Evolutionary conservation across 768 basidiomycete genomes (phyloP).

Genomic region (Pisolithus albus): DNA sequence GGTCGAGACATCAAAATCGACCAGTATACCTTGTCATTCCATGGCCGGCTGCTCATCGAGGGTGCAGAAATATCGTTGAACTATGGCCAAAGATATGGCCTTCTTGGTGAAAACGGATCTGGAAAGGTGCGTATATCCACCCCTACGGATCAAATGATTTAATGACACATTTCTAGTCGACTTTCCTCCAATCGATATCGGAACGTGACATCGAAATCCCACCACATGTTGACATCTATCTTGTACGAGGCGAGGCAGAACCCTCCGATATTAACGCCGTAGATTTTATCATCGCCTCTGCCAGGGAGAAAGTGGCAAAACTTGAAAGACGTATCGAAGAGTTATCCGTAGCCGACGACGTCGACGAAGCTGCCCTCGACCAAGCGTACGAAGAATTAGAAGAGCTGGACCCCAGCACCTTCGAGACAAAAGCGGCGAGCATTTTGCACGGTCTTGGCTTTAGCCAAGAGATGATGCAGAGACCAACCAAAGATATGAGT

Average conservation of each 20-base stretch:
- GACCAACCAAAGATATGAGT: conserved; percentile 96
- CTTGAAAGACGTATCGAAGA: conserved; percentile 94
- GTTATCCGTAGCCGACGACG: conserved; percentile 78
- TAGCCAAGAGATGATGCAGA: conserved; percentile 84
- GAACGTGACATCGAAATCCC: conserved; percentile 95
- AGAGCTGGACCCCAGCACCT: conserved; percentile 91
- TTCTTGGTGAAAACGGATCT: conserved; percentile 96
- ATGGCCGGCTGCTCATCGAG: conserved; percentile 79
- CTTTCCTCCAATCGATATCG: conserved; percentile 91
- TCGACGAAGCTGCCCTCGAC: conserved; percentile 86
- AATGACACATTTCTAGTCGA: conserved; percentile 51
- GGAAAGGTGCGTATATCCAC: conserved; percentile 68
- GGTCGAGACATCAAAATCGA: conserved; percentile 97
- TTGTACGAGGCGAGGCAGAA: conserved; percentile 93
- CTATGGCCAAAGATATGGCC: conserved; percentile 90
- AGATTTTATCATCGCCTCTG: conserved; percentile 92
- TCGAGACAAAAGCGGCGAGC: conserved; percentile 91
- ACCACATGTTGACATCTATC: conserved; percentile 93
- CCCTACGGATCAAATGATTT: conserved; percentile 1
- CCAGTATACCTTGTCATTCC: conserved; percentile 92
- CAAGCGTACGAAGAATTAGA: conserved; percentile 92
- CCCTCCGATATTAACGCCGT: conserved; percentile 94
- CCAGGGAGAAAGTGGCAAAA: conserved; percentile 85
- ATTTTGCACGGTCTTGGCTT: conserved; percentile 99
- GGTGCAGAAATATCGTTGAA: conserved; percentile 66